Conservation (phyloP, 176 grass and related monocot species). For the Calamus simplicifolius region DNA sequence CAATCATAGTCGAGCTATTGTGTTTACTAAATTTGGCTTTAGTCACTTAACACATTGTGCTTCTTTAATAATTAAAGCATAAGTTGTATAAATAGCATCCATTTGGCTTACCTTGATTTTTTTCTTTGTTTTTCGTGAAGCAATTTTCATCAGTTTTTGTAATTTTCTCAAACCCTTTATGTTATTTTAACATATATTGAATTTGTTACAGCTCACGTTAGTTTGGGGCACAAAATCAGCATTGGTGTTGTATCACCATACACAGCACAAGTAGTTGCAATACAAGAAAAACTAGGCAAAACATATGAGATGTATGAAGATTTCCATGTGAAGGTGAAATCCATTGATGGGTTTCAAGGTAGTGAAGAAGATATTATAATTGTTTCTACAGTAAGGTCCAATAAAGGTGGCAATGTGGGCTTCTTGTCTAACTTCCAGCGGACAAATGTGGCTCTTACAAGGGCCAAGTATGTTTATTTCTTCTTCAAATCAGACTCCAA, state of each 20-base stretch:
- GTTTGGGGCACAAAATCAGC: slow-evolving; percentile 18
- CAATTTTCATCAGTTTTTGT: too few relatives aligned
- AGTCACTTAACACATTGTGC: too few relatives aligned
- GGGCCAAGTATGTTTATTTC: slow-evolving; percentile 46
- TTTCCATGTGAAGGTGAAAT: slow-evolving; percentile 40
- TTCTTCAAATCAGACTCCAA: not conserved
- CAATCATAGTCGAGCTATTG: too few relatives aligned
- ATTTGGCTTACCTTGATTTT: too few relatives aligned
- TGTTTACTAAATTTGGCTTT: too few relatives aligned
- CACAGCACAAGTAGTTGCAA: slow-evolving; percentile 60
- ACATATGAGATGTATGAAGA: not conserved
- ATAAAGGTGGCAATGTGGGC: slow-evolving; percentile 60
- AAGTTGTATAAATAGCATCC: too few relatives aligned
- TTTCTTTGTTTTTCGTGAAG: too few relatives aligned
- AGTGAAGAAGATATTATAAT: slow-evolving; percentile 75
- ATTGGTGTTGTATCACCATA: slow-evolving; percentile 82
- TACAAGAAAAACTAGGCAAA: slow-evolving; percentile 51
- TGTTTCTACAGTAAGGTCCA: slow-evolving; percentile 76
- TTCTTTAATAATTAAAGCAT: too few relatives aligned
- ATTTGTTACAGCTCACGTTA: not conserved
- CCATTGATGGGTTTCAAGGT: slow-evolving; percentile 84
- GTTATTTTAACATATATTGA: too few relatives aligned
- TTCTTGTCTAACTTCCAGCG: slow-evolving; percentile 60
- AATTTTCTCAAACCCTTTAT: too few relatives aligned
- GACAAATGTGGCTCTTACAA: slow-evolving; percentile 77